phyloP scores from a whole-genome alignment of 2,329 filamentous ascomycete genomes.

The Pseudopithomyces chartarum region DNA sequence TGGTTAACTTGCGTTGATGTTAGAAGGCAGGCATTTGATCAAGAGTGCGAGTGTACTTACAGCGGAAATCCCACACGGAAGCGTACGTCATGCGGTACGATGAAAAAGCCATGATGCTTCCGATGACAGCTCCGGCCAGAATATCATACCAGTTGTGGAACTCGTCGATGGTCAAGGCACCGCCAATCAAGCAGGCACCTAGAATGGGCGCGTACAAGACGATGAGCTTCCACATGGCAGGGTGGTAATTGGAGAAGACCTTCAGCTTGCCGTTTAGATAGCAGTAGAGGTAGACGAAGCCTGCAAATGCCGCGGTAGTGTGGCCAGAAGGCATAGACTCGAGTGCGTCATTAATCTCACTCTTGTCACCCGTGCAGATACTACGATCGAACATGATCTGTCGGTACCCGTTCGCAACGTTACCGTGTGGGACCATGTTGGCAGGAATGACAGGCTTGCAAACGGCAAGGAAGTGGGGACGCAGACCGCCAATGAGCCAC shows the following conservation, averaged over 20 bases:
- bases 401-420: slow-evolving; percentile 58
- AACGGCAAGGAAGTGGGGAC: slow-evolving; percentile 72
- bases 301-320: slow-evolving; percentile 73
- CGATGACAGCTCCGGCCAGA: slow-evolving; percentile 69
- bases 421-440: slow-evolving; percentile 41
- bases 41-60: slow-evolving; percentile 8
- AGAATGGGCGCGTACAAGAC: slow-evolving; percentile 69
- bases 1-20: slow-evolving; percentile 53
- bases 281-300: slow-evolving; percentile 71
- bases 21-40: not conserved
- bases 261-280: slow-evolving; percentile 82
- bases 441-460: slow-evolving; percentile 66
- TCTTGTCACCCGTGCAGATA: slow-evolving; percentile 70
- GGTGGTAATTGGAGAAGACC: slow-evolving; percentile 73
- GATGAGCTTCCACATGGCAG: slow-evolving; percentile 74
- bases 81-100: slow-evolving; percentile 72
- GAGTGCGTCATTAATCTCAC: slow-evolving; percentile 70
- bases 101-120: slow-evolving; percentile 67
- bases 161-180: slow-evolving; percentile 71
- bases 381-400: slow-evolving; percentile 71
- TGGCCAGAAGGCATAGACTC: slow-evolving; percentile 77
- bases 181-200: slow-evolving; percentile 69
- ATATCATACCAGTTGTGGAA: slow-evolving; percentile 79
- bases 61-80: slow-evolving; percentile 70
- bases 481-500: slow-evolving; percentile 68